Evolutionary conservation across 1,139 yeast genomes (phyloP), one percentile per base, ranked within the genome.

Genomic region (Protomyces macrosporus): DNA sequence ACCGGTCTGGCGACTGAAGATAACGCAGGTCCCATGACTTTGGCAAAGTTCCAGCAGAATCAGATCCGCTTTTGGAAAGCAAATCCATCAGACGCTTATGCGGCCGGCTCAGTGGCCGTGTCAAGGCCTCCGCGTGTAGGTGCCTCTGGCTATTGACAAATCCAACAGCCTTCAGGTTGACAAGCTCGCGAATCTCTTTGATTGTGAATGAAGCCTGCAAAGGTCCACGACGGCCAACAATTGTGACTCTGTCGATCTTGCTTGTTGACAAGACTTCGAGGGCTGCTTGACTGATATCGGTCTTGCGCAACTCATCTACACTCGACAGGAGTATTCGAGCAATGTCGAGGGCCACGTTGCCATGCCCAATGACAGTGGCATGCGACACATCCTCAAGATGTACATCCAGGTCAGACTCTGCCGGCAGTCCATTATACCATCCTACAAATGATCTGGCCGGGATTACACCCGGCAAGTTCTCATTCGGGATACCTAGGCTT

Each of bases 401-500:
- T 0, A 88, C 86, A 45, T 76, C 76, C 55, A 78, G 74, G 58
- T 72, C 71, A 50, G 71, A 74, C 65, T 75, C 79, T 56, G 83
- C 85, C 0, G 97, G 97, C 69, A 86, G 87, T 0, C 97, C 96
- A 71, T 93, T 95, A 74, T 93, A 93, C 98, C 98, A 93, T 60
- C 90, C 93, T 33, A 93, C 98, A 77, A 93, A 88, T 67, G 86
- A 83, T 53, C 95, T 81, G 0, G 98, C 96, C 5, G 89, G 82
- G n/a, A 88, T 78, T 0, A 93, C 93, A 1, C 89, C 95, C 0
- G 76, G 76, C 12, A 70, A 68, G 3, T 78, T 75, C 57, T 83
- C 84, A 0, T 96, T 96, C 0, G 85, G 82, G 0, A 90, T 76
- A 0, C 78, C 76, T 32, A 88, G 75, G 45, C 71, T 71, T 55